phyloP scores from a whole-genome alignment of 345 rosid genomes.

The Combretum micranthum region DNA sequence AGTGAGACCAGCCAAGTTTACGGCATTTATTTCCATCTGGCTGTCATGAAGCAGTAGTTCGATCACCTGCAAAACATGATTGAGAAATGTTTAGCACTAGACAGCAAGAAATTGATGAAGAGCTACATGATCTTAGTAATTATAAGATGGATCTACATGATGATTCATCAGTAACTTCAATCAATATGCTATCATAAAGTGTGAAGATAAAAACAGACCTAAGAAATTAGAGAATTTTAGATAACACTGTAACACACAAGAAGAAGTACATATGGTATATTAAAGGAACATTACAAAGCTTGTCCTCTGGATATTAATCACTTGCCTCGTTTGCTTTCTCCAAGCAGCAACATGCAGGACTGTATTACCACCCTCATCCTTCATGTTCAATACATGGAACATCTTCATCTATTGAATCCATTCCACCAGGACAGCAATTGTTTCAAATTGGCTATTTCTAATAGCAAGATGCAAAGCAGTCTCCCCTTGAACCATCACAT shows the following conservation, averaged over 20 bases:
- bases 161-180: too few relatives aligned
- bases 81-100: neutral
- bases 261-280: too few relatives aligned
- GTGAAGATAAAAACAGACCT: too few relatives aligned
- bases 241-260: too few relatives aligned
- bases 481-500: slow-evolving; percentile 28
- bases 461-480: slow-evolving; percentile 41
- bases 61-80: slow-evolving; percentile 8
- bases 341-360: slow-evolving; percentile 36
- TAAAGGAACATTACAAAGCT: neutral
- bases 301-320: neutral
- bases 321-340: slow-evolving; percentile 35
- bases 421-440: slow-evolving; percentile 21
- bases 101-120: neutral
- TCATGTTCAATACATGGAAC: slow-evolving; percentile 21
- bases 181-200: too few relatives aligned
- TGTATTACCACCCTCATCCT: slow-evolving; percentile 35
- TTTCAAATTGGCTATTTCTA: slow-evolving; percentile 20
- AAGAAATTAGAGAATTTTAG: too few relatives aligned
- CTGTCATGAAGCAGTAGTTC: neutral
- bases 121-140: neutral
- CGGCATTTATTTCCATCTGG: slow-evolving; percentile 10
- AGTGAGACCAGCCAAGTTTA: slow-evolving; percentile 7
- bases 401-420: slow-evolving; percentile 24
- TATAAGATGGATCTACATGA: neutral